phyloP scores from a whole-genome alignment of 179 eudicot genomes.

The Corrigiola litoralis region DNA sequence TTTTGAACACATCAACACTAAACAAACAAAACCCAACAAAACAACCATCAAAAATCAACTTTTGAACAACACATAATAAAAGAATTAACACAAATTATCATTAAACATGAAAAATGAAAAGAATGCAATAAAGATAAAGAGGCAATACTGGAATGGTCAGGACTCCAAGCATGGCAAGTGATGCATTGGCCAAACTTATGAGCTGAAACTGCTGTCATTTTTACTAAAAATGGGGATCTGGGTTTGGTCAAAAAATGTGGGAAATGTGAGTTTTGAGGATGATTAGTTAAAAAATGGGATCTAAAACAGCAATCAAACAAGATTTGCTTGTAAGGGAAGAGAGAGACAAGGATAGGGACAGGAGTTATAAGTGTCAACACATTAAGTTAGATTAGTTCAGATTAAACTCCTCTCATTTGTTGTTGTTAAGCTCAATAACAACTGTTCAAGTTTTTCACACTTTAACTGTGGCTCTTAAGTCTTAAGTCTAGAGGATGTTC shows the following conservation, averaged over 20 bases:
- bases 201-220: conserved; percentile 63
- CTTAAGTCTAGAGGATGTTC: no score
- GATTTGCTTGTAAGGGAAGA: conserved; percentile 11
- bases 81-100: neutral
- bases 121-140: no score
- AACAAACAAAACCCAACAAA: neutral
- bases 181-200: conserved; percentile 83
- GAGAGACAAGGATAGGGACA: neutral
- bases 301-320: neutral
- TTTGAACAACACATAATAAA: neutral
- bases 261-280: neutral
- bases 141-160: conserved; percentile 68
- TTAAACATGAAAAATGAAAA: neutral
- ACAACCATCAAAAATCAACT: neutral
- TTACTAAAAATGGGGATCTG: conserved; percentile 12
- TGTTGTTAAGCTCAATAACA: no score
- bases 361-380: no score
- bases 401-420: no score
- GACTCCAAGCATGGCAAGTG: conserved; percentile 97
- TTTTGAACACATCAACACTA: neutral
- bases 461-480: no score
- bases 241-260: neutral
- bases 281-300: neutral
- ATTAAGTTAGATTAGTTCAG: no score
- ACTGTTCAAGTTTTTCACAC: no score